Evolutionary conservation across 371 early-diverging fungal species (phyloP), one percentile per base, ranked within the genome.

Genomic region (Mucor indicus): DNA sequence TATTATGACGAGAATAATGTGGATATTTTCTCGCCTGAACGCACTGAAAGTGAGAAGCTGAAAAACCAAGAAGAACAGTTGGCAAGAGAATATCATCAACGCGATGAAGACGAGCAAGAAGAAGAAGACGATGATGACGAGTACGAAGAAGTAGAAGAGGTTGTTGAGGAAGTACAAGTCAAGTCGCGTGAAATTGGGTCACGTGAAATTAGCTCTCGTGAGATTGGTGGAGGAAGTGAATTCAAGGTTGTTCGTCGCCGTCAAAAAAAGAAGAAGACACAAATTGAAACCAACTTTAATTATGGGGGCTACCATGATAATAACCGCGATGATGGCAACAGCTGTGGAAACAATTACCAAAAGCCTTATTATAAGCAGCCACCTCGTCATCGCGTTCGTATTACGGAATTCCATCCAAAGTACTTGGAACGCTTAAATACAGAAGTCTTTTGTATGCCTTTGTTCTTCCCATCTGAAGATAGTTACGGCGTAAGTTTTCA

Each of bases 381-480:
- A 15, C 46, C 47, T 38, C 44, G 50, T 16, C 45, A 46, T 13
- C 45, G 20, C 22, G 23, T 37, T 23, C 45, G 25, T 17, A n/a
- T 31, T 12, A 19, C 22, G n/a, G 54, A 56, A 31, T 62, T 62
- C 33, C 42, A 40, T 16, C 62, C 62, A 17, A 23, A 24, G 4
- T 23, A 38, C 6, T 38, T 62, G 41, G 48, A 44, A 16, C 35
- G 40, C 12, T 31, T 62, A 35, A 19, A 48, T 7, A n/a, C 16
- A 38, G 62, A 59, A 24, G 50, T 60, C 29, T 80, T 65, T 42
- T 72, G 78, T 53, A 73, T 67, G 49, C 81, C 81, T 6, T 49
- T 74, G 38, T 80, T 79, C 56, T 77, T 77, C 68, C 77, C 77
- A 10, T 73, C 74, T n/a, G 77, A 77, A 32, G 56, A 67, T 1